Base-by-base conservation (phyloP, 2,329 filamentous ascomycete species). In the Pseudogymnoascus pannorum region DNA sequence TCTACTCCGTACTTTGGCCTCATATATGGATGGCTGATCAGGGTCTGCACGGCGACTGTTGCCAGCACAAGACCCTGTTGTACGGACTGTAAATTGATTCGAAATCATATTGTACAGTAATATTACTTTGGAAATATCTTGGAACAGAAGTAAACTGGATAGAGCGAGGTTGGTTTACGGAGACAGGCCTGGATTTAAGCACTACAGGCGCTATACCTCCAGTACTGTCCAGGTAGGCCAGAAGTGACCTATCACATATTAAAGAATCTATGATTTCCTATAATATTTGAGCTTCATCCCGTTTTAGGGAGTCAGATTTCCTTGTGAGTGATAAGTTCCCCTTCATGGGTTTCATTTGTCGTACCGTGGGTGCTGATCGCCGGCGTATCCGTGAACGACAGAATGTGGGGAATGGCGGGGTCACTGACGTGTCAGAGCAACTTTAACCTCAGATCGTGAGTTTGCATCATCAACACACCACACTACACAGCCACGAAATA, bases 361-460 rank as follows among this genome's bases (percentile, higher is more conserved):
- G 48, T 18, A 31, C 26, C 31, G 48, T 54, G 48, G 48, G n/a
- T 31, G 48, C 48, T 26, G 48, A 54, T 54, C 48, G 16, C 26
- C 26, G n/a, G n/a, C 26, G 11, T 54, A 31, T 54, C 48, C 48
- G 48, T 54, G n/a, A 16, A 54, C 9, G 26, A 54, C 26, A 54
- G 48, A 54, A 31, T 54, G 48, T 26, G 48, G 48, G 48, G 48
- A 54, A 54, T 54, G 26, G 48, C 48, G 48, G 48, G 48, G 48
- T 54, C 48, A 31, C 26, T 31, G 48, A 26, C 9, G 48, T 16
- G 48, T 54, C 26, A 54, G 48, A 14, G 5, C 48, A 31, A 31
- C 26, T 54, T 31, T 18, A 54, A 54, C 48, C 16, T 54, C 48
- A 54, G 26, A 7, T 54, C 26, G 26, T 14, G n/a, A 31, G 26